Percentiles rank a stretch among this genome's conserved stretches.
Conservation (phyloP, 2,329 filamentous ascomycete species). For the Aspergillus persii region DNA sequence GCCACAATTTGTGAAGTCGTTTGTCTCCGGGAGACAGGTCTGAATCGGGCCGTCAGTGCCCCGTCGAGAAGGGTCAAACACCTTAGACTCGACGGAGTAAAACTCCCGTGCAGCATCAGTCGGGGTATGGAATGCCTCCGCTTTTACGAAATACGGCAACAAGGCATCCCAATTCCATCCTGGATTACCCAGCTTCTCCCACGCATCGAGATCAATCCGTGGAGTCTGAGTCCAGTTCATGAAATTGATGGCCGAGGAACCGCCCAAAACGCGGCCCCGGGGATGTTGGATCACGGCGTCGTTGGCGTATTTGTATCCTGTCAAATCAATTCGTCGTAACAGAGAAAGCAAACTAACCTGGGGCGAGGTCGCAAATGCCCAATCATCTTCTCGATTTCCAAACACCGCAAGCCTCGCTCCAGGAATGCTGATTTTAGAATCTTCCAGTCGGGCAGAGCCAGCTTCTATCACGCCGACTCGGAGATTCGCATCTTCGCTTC, state of each 20-base stretch:
- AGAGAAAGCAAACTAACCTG: neutral
- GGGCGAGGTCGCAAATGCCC: constrained; percentile 10
- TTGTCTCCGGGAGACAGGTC: too few species aligned
- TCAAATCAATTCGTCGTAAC: too few species aligned
- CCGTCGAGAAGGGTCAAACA: neutral
- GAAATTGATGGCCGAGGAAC: constrained; percentile 36
- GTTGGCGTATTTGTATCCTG: neutral
- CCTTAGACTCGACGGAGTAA: too few species aligned
- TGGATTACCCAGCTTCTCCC: constrained; percentile 31
- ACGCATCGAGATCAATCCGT: constrained; percentile 31
- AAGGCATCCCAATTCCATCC: constrained; percentile 25
- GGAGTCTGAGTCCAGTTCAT: constrained; percentile 44
- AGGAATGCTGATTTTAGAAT: constrained; percentile 27
- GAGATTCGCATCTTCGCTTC: constrained; percentile 44
- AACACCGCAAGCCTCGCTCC: too few species aligned
- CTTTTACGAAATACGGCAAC: neutral
- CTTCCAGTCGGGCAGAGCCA: too few species aligned
- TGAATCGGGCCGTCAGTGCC: too few species aligned
- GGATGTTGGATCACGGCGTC: constrained; percentile 23
- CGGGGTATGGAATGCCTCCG: neutral
- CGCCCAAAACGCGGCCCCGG: constrained; percentile 34
- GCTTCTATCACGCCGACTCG: constrained; percentile 48
- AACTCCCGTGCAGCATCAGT: too few species aligned
- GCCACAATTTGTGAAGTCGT: too few species aligned
- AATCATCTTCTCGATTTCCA: constrained; percentile 39